These are phyloP conservation scores for Mycena epipterygia DNA, from an alignment of 768 basidiomycete genomes.

Conservation along the genomic window DNA sequence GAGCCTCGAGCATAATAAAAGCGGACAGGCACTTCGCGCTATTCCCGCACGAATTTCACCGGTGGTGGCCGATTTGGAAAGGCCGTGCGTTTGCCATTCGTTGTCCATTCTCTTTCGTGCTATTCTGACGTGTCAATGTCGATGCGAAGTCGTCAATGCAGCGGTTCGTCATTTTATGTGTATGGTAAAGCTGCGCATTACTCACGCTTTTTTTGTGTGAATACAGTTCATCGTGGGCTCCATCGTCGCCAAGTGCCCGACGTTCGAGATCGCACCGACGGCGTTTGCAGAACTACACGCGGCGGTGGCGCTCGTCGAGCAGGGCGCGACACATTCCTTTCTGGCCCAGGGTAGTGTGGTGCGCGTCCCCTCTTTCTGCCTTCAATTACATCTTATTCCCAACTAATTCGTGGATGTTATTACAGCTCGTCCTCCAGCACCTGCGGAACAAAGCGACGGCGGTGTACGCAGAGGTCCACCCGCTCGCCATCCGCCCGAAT, in stretches of 20 bases:
- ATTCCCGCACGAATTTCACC: slow-evolving; percentile 54
- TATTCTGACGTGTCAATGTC: not conserved
- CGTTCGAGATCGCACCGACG: slow-evolving; percentile 55
- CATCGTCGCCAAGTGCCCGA: slow-evolving; percentile 55
- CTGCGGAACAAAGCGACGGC: slow-evolving; percentile 10
- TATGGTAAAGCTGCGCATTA: not conserved
- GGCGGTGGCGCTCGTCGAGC: slow-evolving; percentile 55
- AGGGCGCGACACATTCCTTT: slow-evolving; percentile 43
- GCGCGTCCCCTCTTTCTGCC: not conserved
- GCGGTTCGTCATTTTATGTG: not conserved
- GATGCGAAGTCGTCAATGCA: slow-evolving; percentile 9
- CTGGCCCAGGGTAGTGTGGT: slow-evolving; percentile 21
- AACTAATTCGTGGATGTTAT: not conserved
- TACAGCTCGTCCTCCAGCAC: slow-evolving; percentile 10
- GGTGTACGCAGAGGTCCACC: not conserved
- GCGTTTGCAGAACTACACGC: slow-evolving; percentile 58
- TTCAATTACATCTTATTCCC: not conserved
- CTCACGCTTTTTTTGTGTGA: not conserved
- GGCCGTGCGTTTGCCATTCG: slow-evolving; percentile 35
- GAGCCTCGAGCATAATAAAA: slow-evolving; percentile 48
- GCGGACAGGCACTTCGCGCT: slow-evolving; percentile 45
- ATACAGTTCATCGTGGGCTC: slow-evolving; percentile 55
- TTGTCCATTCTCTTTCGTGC: not conserved
- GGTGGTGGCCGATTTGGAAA: slow-evolving; percentile 61
- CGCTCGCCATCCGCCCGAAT: no score